phyloP scores from a whole-genome alignment of 257 asterid genomes.

The Ophiorrhiza pumila region DNA sequence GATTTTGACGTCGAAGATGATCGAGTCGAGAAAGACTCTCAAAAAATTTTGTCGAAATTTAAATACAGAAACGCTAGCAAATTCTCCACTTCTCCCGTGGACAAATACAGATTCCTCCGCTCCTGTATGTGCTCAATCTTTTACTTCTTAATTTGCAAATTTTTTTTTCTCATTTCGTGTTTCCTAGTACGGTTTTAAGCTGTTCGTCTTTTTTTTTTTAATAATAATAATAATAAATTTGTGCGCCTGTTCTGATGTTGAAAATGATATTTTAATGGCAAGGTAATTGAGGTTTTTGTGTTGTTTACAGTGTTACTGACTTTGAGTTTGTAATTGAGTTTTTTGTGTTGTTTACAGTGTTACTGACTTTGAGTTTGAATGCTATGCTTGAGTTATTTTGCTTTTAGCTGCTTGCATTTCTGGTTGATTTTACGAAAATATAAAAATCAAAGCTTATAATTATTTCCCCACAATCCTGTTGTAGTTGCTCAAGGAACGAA shows the following conservation, averaged over 20 bases:
- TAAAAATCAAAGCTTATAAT: background rate
- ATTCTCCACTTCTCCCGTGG: slow-evolving; percentile 26
- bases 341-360: background rate
- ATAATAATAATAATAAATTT: too few species aligned
- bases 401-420: background rate
- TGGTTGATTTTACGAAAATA: background rate
- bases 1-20: slow-evolving; percentile 52
- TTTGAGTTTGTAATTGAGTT: background rate
- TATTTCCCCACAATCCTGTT: slow-evolving; percentile 8
- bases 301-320: background rate
- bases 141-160: background rate
- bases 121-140: slow-evolving; percentile 41
- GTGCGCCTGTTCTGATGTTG: background rate
- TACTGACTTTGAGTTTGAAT: background rate
- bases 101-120: slow-evolving; percentile 52
- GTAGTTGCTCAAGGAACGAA: slow-evolving; percentile 44
- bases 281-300: background rate
- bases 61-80: slow-evolving; percentile 24
- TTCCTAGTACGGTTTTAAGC: background rate
- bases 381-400: background rate
- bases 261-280: background rate
- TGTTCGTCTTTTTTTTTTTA: background rate
- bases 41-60: slow-evolving; percentile 33
- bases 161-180: background rate
- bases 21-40: slow-evolving; percentile 36